Conservation (phyloP, 306 rosid genomes). For the Leucaena leucocephala region DNA sequence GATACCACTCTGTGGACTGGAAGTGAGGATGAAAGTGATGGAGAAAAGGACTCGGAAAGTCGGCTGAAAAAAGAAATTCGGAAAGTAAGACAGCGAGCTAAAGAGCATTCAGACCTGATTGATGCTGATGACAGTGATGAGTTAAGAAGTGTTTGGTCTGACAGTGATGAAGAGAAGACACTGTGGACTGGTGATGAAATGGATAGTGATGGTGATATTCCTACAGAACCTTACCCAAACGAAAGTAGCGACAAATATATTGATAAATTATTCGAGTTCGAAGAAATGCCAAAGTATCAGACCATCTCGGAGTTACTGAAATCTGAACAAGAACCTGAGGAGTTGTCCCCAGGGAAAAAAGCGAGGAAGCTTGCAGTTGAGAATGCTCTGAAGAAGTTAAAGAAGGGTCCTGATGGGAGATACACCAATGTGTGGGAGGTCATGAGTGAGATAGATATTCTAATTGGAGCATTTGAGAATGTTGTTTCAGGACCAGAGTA, state of each 20-base stretch:
- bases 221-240: slow-evolving; percentile 3
- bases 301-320: slow-evolving; percentile 6
- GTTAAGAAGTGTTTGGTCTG: slow-evolving; percentile 19
- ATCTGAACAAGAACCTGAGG: slow-evolving; percentile 12
- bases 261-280: slow-evolving; percentile 2
- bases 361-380: slow-evolving; percentile 8
- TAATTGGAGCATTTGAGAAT: slow-evolving; percentile 12
- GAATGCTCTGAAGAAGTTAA: slow-evolving; percentile 13
- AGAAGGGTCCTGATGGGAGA: slow-evolving; percentile 18
- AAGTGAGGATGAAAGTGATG: neutral
- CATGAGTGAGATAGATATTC: slow-evolving; percentile 9
- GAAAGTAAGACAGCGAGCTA: slow-evolving; percentile 7
- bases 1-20: slow-evolving; percentile 11
- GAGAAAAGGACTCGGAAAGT: neutral
- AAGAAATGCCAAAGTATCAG: neutral
- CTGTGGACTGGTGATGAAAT: slow-evolving; percentile 14
- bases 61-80: neutral
- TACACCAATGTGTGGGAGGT: slow-evolving; percentile 14
- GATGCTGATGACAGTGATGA: slow-evolving; percentile 18
- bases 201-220: slow-evolving; percentile 12
- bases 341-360: slow-evolving; percentile 2
- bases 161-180: slow-evolving; percentile 6
- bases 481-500: slow-evolving; percentile 14
- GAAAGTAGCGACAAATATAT: slow-evolving; percentile 1
- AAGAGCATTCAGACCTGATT: slow-evolving; percentile 17